phyloP scores from a whole-genome alignment of 2,329 filamentous ascomycete genomes.

The Penicillium sp. region DNA sequence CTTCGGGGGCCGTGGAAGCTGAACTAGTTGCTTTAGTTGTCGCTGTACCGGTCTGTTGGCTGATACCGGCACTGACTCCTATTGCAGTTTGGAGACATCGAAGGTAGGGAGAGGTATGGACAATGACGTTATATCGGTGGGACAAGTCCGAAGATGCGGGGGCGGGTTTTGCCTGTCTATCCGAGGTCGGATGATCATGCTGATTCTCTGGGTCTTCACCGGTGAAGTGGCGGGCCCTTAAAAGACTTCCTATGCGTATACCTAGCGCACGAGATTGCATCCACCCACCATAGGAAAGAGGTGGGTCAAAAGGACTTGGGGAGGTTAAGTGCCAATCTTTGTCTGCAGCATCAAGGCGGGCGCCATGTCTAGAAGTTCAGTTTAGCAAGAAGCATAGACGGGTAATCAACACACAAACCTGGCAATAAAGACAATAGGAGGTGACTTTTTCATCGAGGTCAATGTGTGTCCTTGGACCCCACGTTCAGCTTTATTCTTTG shows the following conservation, averaged over 20 bases:
- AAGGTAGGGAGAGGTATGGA: constrained; percentile 92
- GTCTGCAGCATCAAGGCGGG: constrained; percentile 90
- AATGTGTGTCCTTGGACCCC: background rate
- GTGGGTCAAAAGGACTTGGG: constrained; percentile 91
- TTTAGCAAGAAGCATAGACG: constrained; percentile 39
- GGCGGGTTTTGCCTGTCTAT: constrained; percentile 9
- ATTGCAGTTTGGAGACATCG: constrained; percentile 91
- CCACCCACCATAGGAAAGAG: constrained; percentile 92
- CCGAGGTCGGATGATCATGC: constrained; percentile 8
- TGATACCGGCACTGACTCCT: constrained; percentile 80
- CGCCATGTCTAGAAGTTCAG: constrained; percentile 68
- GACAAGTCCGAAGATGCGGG: constrained; percentile 14
- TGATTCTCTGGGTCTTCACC: constrained; percentile 10
- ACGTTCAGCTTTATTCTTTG: background rate
- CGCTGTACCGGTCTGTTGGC: constrained; percentile 40
- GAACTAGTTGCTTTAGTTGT: constrained; percentile 2
- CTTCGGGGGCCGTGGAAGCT: background rate
- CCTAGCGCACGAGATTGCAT: constrained; percentile 80
- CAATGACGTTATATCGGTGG: constrained; percentile 61
- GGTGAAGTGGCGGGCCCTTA: constrained; percentile 49
- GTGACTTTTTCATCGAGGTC: constrained; percentile 39
- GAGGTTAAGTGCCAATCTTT: constrained; percentile 93
- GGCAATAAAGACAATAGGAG: constrained; percentile 44
- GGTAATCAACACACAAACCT: constrained; percentile 32
- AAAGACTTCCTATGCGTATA: constrained; percentile 74